These are phyloP conservation scores for Pichia manshurica DNA, from an alignment of 805 yeast genomes.

Conservation along the genomic window DNA sequence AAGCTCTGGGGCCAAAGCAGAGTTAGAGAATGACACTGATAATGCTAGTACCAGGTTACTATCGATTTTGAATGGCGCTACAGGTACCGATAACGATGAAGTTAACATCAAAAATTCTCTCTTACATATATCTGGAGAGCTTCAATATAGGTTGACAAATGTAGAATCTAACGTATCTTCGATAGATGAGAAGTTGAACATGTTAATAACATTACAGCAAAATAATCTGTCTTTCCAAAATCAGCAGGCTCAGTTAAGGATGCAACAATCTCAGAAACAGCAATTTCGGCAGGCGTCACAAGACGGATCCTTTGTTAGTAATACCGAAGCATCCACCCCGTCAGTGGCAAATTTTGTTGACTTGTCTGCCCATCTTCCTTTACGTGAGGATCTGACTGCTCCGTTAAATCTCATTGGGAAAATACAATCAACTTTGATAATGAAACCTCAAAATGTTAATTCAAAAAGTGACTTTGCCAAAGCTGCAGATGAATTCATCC, in stretches of 20 bases:
- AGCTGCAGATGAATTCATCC: constrained; percentile 39
- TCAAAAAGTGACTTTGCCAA: constrained; percentile 29
- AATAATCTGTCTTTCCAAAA: not conserved
- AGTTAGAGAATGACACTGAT: not conserved
- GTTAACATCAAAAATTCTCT: too few relatives aligned
- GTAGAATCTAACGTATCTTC: not conserved
- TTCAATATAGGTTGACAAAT: not conserved
- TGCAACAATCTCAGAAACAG: not conserved
- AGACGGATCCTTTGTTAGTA: constrained; percentile 1
- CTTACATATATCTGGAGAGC: too few relatives aligned
- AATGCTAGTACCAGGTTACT: too few relatives aligned
- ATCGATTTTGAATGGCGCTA: too few relatives aligned
- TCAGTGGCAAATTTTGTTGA: constrained; percentile 8
- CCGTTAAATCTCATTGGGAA: constrained; percentile 29
- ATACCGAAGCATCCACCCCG: constrained; percentile 1
- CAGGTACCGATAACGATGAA: not conserved
- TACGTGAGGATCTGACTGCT: constrained; percentile 21
- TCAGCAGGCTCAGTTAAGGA: not conserved
- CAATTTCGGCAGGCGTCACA: not conserved
- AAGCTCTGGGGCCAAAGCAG: not conserved
- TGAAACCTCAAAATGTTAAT: constrained; percentile 13
- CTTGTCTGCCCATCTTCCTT: constrained; percentile 1
- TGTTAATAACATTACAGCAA: not conserved
- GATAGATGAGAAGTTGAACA: not conserved
- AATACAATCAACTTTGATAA: constrained; percentile 26